Evolutionary conservation across 805 yeast genomes (phyloP).

Genomic region (Ogataea nonfermentans): DNA sequence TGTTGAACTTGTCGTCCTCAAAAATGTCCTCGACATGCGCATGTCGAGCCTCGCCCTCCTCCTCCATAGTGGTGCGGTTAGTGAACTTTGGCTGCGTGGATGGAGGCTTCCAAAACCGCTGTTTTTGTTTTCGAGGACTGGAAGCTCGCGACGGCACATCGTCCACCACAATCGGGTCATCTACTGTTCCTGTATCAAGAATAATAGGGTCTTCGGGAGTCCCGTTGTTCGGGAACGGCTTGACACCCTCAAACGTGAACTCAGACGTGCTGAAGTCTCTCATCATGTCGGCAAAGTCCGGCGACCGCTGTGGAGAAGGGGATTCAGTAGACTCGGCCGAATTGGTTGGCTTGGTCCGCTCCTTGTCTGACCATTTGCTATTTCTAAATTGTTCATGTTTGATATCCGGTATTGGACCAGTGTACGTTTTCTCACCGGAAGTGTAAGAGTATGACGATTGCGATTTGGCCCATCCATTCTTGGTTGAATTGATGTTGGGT

Average conservation of each 20-base stretch:
- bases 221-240: constrained; percentile 13
- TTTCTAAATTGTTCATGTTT: constrained; percentile 2
- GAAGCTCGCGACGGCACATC: constrained; percentile 11
- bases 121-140: constrained; percentile 8
- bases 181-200: constrained; percentile 29
- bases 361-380: constrained; percentile 1
- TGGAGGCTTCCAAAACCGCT: constrained; percentile 8
- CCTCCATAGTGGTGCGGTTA: constrained; percentile 10
- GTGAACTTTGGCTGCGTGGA: constrained; percentile 1
- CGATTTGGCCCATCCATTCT: constrained; percentile 29
- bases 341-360: background rate
- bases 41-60: constrained; percentile 2
- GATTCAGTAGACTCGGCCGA: background rate
- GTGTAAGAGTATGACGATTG: constrained; percentile 28
- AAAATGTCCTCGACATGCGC: constrained; percentile 1
- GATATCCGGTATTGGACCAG: constrained; percentile 24
- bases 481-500: constrained; percentile 22
- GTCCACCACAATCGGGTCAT: constrained; percentile 31
- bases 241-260: constrained; percentile 2
- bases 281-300: background rate
- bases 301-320: too few species aligned
- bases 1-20: constrained; percentile 4
- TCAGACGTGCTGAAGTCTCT: background rate
- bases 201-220: constrained; percentile 27
- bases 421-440: constrained; percentile 28